Percentiles rank a stretch among this genome's conserved stretches.
These are phyloP conservation scores for Glycyrrhiza uralensis DNA, from an alignment of 306 rosid species.

Conservation along the genomic window DNA sequence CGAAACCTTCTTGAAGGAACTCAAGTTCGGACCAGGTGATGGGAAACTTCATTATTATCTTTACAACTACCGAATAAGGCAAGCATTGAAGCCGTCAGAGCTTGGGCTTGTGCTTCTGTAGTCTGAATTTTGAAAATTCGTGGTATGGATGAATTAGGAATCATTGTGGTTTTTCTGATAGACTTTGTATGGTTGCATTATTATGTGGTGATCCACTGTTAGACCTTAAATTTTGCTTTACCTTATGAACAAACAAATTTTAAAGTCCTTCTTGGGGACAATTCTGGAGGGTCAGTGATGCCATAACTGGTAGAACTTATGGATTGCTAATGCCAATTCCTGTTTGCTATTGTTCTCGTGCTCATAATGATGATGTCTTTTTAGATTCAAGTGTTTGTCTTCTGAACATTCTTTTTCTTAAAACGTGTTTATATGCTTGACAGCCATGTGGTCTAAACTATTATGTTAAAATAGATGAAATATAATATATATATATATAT, in stretches of 20 bases:
- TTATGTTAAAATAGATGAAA: too few relatives aligned
- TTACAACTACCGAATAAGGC: conserved; percentile 49
- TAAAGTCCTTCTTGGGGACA: not conserved
- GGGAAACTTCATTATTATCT: conserved; percentile 72
- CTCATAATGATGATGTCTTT: not conserved
- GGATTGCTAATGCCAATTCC: conserved; percentile 11
- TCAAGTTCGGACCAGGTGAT: conserved; percentile 69
- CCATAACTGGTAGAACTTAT: conserved; percentile 6
- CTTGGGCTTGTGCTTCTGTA: conserved; percentile 71
- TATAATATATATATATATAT: too few relatives aligned
- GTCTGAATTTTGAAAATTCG: conserved; percentile 16
- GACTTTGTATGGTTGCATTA: conserved; percentile 27
- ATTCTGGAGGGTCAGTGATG: not conserved
- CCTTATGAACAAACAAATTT: not conserved
- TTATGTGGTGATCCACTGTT: conserved; percentile 20
- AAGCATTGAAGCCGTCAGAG: conserved; percentile 51
- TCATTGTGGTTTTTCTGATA: conserved; percentile 20
- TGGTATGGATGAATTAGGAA: conserved; percentile 15
- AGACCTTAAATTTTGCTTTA: conserved; percentile 27
- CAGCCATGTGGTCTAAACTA: too few relatives aligned
- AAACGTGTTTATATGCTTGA: not conserved
- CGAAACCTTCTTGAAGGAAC: conserved; percentile 57
- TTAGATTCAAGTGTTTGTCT: not conserved
- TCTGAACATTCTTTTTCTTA: not conserved
- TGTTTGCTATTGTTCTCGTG: not conserved